Evolutionary conservation across 805 yeast genomes (phyloP), one percentile per base, ranked within the genome.

Genomic region (Peterozyma toletana): DNA sequence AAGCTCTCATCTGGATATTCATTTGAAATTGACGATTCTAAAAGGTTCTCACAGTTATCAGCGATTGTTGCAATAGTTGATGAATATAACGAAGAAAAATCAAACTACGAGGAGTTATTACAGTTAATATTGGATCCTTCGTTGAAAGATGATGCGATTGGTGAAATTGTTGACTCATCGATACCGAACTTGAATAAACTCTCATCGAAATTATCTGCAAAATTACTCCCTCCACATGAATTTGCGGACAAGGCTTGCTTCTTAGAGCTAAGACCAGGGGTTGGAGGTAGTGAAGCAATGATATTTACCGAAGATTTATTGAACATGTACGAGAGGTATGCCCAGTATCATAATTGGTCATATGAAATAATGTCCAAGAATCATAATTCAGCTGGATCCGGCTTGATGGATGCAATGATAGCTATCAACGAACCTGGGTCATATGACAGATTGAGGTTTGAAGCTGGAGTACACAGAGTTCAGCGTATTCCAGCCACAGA

Each of bases 381-480:
- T 7, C 71, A 64, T 30, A 79, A 78, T 38, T 75, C 75, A 30
- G 69, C 77, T 33, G 86, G 87, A 0, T 70, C 70, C 36, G 95
- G 96, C 1, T 64, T 86, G 5, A 65, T 78, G 1, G 93, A 83
- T 54, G 97, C 95, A 11, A 80, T 87, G 11, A 62, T 93, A 29
- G 63, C 79, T 37, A 72, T 93, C 9, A 84, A 84, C 50, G 78
- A 79, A 48, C 82, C 83, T 0, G 95, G 95, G 0, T 73, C 95
- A 0, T 93, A 83, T 57, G 81, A 81, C 50, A 57, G 71, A 35
- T 61, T 93, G 39, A 72, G 91, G 48, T 82, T 77, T 54, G 99
- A 93, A 59, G 88, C 95, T 29, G 99, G 99, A 3, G 96, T 93
- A 7, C 99, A 93, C 60, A 68, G 99, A 37, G 99, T 93, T 1